A percentile compares a stretch with the other conserved stretches of the same genome.
Evolutionary conservation across 306 rosid species (phyloP).

Genomic region (Vigna angularis): DNA sequence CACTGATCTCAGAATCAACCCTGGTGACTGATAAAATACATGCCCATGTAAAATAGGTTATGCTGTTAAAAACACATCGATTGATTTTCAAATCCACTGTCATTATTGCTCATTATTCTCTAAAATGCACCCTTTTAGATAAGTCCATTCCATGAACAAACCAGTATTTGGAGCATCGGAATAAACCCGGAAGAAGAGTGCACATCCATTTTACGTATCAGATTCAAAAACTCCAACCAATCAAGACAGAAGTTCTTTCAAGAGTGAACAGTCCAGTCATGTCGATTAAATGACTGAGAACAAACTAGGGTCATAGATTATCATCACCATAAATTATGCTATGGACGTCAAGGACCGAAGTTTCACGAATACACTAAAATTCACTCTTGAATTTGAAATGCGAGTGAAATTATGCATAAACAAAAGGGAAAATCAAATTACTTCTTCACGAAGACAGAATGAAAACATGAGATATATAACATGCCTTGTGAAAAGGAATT

Average conservation of each 20-base stretch:
- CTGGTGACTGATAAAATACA: not conserved
- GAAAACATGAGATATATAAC: not conserved
- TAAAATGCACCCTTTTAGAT: not conserved
- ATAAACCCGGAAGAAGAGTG: constrained; percentile 22
- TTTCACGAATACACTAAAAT: not conserved
- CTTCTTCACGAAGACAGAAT: constrained; percentile 24
- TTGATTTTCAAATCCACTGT: not conserved
- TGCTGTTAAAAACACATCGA: not conserved
- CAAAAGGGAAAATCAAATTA: not conserved
- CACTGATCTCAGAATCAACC: not conserved
- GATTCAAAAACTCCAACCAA: constrained; percentile 30
- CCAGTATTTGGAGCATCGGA: constrained; percentile 16
- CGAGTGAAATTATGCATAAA: not conserved
- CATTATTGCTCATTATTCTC: not conserved
- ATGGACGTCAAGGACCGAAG: not conserved
- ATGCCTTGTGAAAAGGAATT: constrained; percentile 1
- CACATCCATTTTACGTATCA: constrained; percentile 31
- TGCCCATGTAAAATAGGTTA: not conserved
- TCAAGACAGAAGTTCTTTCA: not conserved
- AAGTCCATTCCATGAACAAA: not conserved
- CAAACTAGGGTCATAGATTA: constrained; percentile 1
- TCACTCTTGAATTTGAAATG: constrained; percentile 1
- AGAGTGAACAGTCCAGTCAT: constrained; percentile 12
- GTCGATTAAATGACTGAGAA: constrained; percentile 17
- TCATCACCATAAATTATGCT: constrained; percentile 15